Evolutionary conservation across 495 filamentous ascomycete species (phyloP).

Genomic region (Neurospora sublineolata): DNA sequence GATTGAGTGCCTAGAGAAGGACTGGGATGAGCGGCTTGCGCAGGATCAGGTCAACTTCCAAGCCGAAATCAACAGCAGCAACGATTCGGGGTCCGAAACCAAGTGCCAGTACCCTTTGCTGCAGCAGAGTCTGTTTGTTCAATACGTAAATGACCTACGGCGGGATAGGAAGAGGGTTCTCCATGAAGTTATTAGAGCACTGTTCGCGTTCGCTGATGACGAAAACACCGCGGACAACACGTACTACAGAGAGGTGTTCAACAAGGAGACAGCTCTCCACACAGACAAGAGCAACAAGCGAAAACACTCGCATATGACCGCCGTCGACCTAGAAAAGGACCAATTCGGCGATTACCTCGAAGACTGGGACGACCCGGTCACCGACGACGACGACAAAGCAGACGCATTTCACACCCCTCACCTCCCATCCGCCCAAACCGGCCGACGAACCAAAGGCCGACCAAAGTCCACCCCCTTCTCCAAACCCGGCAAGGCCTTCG

Average conservation of each 20-base stretch:
- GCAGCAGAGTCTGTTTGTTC: slow-evolving; percentile 16
- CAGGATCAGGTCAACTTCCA: slow-evolving; percentile 14
- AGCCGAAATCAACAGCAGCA: background rate
- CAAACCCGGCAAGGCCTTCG: background rate
- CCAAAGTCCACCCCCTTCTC: background rate
- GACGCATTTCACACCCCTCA: background rate
- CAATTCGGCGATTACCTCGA: slow-evolving; percentile 35
- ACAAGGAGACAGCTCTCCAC: slow-evolving; percentile 30
- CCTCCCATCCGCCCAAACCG: background rate
- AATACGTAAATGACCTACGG: slow-evolving; percentile 21
- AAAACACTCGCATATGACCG: slow-evolving; percentile 29
- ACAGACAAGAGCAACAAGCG: slow-evolving; percentile 36
- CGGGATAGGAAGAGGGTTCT: slow-evolving; percentile 18
- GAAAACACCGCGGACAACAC: slow-evolving; percentile 19
- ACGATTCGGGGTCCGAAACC: background rate
- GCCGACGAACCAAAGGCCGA: background rate
- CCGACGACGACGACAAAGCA: background rate
- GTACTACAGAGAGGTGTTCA: slow-evolving; percentile 39
- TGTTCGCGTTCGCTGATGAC: slow-evolving; percentile 30
- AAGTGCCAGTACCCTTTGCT: slow-evolving; percentile 17
- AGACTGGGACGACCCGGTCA: slow-evolving; percentile 19
- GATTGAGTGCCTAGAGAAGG: slow-evolving; percentile 63
- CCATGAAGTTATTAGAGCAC: slow-evolving; percentile 31
- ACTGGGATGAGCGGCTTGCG: slow-evolving; percentile 51
- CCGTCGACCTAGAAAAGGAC: slow-evolving; percentile 35